Conservation (phyloP, 163 green algal genomes). For the Scenedesmus sp. region DNA sequence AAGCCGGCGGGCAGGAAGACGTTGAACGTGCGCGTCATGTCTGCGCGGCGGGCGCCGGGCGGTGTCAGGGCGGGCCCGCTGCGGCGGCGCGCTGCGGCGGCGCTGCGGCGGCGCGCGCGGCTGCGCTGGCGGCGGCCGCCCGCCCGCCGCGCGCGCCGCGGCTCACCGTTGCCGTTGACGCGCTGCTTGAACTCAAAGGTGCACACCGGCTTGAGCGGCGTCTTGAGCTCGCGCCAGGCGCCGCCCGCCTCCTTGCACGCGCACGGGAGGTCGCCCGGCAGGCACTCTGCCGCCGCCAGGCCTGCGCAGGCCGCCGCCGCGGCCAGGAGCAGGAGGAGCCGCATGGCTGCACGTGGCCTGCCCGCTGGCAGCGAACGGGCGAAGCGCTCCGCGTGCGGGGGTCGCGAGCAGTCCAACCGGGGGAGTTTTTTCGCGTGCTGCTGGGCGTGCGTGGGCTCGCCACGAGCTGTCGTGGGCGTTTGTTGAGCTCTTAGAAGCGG, state of each 20-base stretch:
- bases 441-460: too few relatives aligned
- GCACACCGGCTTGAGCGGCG: slow-evolving; percentile 24
- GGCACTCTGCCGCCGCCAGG: slow-evolving; percentile 21
- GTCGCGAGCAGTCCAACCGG: too few relatives aligned
- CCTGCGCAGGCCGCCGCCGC: neutral
- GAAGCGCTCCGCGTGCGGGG: too few relatives aligned
- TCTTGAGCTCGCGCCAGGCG: slow-evolving; percentile 13
- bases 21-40: slow-evolving; percentile 30
- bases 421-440: too few relatives aligned
- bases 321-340: too few relatives aligned
- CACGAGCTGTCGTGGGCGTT: too few relatives aligned
- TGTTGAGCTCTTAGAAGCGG: too few relatives aligned
- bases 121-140: neutral
- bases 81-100: neutral
- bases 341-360: too few relatives aligned
- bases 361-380: too few relatives aligned
- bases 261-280: slow-evolving; percentile 35
- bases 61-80: too few relatives aligned
- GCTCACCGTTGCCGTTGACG: slow-evolving; percentile 16
- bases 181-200: slow-evolving; percentile 35
- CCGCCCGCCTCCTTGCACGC: slow-evolving; percentile 32
- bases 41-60: slow-evolving; percentile 5
- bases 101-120: neutral
- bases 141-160: neutral
- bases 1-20: slow-evolving; percentile 40